Evolutionary conservation across 495 filamentous ascomycete genomes (phyloP).

Genomic region (Penicillium lagena): DNA sequence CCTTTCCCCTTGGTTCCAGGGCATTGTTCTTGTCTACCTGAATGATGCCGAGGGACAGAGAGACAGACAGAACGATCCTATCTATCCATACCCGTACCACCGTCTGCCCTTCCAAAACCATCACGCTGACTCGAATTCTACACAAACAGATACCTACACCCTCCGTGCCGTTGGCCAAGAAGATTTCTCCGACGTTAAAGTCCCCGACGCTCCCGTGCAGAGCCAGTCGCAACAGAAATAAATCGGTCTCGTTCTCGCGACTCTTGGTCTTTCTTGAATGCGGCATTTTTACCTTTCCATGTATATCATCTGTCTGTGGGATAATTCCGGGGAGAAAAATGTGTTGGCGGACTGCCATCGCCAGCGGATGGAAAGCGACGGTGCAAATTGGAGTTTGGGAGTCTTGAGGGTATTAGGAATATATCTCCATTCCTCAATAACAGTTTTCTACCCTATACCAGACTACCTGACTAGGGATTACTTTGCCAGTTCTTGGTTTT

Average conservation of each 20-base stretch:
- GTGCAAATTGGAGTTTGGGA: background rate
- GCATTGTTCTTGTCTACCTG: background rate
- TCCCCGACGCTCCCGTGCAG: slow-evolving; percentile 63
- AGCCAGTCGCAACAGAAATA: slow-evolving; percentile 19
- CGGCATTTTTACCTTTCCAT: background rate
- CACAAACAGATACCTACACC: slow-evolving; percentile 69
- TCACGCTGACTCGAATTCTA: background rate
- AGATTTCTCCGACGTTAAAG: slow-evolving; percentile 92
- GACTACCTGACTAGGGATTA: no score
- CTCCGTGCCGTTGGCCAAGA: slow-evolving; percentile 88
- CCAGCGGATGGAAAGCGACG: background rate
- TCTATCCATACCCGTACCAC: background rate
- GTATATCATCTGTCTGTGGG: background rate
- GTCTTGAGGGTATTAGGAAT: background rate
- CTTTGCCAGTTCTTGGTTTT: no score
- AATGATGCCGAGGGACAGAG: no score
- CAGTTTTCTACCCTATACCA: no score
- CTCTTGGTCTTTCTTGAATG: background rate
- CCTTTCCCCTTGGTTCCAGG: background rate
- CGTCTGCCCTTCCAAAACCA: background rate
- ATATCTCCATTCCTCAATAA: no score
- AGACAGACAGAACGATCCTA: background rate
- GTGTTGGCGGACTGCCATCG: background rate
- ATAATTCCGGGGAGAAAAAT: background rate
- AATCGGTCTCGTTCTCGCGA: background rate